These are phyloP conservation scores for Maudiozyma turicensis DNA, from an alignment of 805 yeast genomes.

Conservation along the genomic window DNA sequence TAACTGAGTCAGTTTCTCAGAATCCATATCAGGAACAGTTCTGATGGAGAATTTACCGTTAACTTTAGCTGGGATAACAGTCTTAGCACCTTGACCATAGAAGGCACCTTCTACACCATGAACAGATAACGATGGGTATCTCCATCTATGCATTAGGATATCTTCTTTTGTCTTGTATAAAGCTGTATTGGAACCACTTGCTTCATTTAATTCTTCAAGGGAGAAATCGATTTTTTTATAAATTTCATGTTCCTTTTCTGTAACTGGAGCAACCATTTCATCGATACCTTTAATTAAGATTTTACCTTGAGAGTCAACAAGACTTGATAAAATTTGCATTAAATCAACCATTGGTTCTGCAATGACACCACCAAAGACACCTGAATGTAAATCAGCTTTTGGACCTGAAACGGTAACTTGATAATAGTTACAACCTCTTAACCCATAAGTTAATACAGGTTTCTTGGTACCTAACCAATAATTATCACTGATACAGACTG, in stretches of 20 bases:
- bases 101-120: slow-evolving; percentile 99
- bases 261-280: slow-evolving; percentile 93
- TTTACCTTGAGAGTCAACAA: slow-evolving; percentile 75
- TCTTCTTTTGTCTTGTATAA: slow-evolving; percentile 69
- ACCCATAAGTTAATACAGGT: slow-evolving; percentile 95
- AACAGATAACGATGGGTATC: slow-evolving; percentile 89
- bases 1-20: slow-evolving; percentile 63
- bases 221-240: slow-evolving; percentile 83
- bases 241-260: slow-evolving; percentile 64
- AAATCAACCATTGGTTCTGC: slow-evolving; percentile 97
- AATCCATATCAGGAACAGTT: slow-evolving; percentile 91
- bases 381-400: slow-evolving; percentile 93
- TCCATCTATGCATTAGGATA: slow-evolving; percentile 96
- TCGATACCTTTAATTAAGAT: slow-evolving; percentile 79
- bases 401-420: slow-evolving; percentile 80
- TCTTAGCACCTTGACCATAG: slow-evolving; percentile 90
- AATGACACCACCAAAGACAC: slow-evolving; percentile 93
- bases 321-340: slow-evolving; percentile 60
- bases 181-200: slow-evolving; percentile 81
- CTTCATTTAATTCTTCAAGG: slow-evolving; percentile 74
- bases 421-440: slow-evolving; percentile 94
- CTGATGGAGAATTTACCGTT: slow-evolving; percentile 92
- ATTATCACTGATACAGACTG: slow-evolving; percentile 93
- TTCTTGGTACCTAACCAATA: slow-evolving; percentile 97
- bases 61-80: slow-evolving; percentile 94